Base-by-base conservation (phyloP, 345 rosid species). In the Brassica napus region DNA sequence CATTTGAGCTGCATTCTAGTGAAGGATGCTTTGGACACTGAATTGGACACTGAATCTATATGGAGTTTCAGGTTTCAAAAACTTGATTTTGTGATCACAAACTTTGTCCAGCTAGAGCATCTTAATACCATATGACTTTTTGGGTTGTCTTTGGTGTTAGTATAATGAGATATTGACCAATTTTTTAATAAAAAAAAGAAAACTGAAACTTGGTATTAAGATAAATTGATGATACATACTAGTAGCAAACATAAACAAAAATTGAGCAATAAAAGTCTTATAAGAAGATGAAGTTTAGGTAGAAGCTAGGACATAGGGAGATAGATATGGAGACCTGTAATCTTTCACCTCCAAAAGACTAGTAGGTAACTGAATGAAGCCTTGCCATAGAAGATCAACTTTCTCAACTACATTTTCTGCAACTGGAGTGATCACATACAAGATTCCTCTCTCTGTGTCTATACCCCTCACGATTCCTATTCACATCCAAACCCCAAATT, bases 401-500 rank as follows among this genome's bases (percentile, higher is more conserved):
- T 85, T 90, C 84, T 88, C 91, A 77, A 93, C 91, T 65, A 79
- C 85, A 84, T 74, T 83, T 10, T 77, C 88, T 31, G 93, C 86
- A 83, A 93, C 92, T 16, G 98, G 97, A 24, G 99, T 90, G 79
- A 93, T 88, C 77, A 95, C 82, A 75, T 91, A 90, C 3, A 93
- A 84, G 72, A 88, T 63, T 54, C 91, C 91, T 78, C 86, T 91
- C 65, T 77, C 72, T 0, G 84, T 77, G 86, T 95, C 99, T 30
- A 93, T 88, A 57, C 94, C 97, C 81, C 99, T 86, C 67, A 95
- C 91, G 71, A 95, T 90, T 68, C 98, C 99, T 95, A 82, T 73
- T n/a, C 58, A 66, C 77, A 28, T 70, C 62, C 78, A 16, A 65
- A 59, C 26, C 39, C 57, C 5, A 44, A 30, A 4, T 16, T 32